Evolutionary conservation across 805 yeast genomes (phyloP).

Genomic region (Candida mattraensis): DNA sequence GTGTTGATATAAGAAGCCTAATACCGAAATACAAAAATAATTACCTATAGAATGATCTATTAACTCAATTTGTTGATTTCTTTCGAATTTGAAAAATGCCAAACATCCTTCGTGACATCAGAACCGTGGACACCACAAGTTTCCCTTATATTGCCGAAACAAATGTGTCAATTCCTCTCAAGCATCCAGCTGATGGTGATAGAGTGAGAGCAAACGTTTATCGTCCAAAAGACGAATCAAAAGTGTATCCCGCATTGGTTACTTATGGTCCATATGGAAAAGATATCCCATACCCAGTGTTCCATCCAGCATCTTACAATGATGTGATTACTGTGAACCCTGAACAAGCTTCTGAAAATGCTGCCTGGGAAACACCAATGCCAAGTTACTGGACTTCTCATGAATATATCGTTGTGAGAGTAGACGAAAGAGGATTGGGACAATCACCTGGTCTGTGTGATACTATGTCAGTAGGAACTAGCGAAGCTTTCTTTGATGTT

Average conservation of each 20-base stretch:
- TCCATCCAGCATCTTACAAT: conserved; percentile 10
- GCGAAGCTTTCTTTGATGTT: conserved; percentile 13
- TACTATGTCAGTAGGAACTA: conserved; percentile 10
- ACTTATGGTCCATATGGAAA: conserved; percentile 13
- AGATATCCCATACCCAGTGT: conserved; percentile 8
- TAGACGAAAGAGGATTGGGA: conserved; percentile 10
- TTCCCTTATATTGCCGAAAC: conserved; percentile 12
- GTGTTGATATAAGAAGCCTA: too few relatives aligned
- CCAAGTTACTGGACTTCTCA: conserved; percentile 10
- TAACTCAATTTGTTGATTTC: too few relatives aligned
- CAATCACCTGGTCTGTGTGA: conserved; percentile 12
- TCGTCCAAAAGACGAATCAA: conserved; percentile 9
- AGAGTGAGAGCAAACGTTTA: conserved; percentile 12
- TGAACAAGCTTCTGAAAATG: conserved; percentile 11
- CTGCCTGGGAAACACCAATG: conserved; percentile 12
- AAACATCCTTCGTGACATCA: conserved; percentile 10
- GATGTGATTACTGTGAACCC: conserved; percentile 8
- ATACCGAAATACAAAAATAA: too few relatives aligned
- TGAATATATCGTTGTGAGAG: conserved; percentile 7
- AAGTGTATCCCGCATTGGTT: conserved; percentile 6
- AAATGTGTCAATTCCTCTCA: conserved; percentile 6
- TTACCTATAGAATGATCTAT: too few relatives aligned
- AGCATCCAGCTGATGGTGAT: conserved; percentile 10
- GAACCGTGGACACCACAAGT: conserved; percentile 5
- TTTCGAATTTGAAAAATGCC: too few relatives aligned